These are phyloP conservation scores for Myxozyma neotropica DNA, from an alignment of 805 yeast species.

Conservation along the genomic window DNA sequence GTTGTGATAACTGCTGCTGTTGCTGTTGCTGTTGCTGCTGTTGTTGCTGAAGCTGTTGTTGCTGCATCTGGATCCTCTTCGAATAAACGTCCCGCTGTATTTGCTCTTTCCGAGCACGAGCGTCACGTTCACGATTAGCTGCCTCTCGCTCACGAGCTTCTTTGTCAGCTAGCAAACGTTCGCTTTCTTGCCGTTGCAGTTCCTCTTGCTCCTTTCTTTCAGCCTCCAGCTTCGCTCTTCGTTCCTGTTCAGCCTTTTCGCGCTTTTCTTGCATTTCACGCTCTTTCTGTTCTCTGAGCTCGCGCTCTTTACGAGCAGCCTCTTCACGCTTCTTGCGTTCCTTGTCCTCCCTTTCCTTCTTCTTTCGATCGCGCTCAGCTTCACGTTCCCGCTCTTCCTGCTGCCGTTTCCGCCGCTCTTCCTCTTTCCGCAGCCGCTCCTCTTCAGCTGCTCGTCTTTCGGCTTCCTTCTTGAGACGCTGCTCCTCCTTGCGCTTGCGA, in stretches of 20 bases:
- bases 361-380: constrained; percentile 29
- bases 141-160: constrained; percentile 31
- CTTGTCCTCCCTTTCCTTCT: constrained; percentile 31
- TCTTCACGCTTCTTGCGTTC: constrained; percentile 31
- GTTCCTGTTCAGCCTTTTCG: constrained; percentile 26
- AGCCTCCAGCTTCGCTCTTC: constrained; percentile 14
- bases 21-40: constrained; percentile 22
- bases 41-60: constrained; percentile 29
- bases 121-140: constrained; percentile 26
- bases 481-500: constrained; percentile 35
- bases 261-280: constrained; percentile 25
- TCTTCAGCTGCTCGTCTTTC: constrained; percentile 41
- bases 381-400: constrained; percentile 33
- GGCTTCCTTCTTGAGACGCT: constrained; percentile 35
- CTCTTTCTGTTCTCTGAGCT: constrained; percentile 24
- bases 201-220: constrained; percentile 18
- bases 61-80: constrained; percentile 30
- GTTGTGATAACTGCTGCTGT: constrained; percentile 12
- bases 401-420: constrained; percentile 28
- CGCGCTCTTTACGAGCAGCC: constrained; percentile 26
- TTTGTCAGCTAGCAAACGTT: constrained; percentile 28
- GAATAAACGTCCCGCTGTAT: constrained; percentile 24
- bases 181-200: constrained; percentile 25
- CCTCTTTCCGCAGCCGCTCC: constrained; percentile 32
- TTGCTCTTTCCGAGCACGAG: constrained; percentile 32